Evolutionary conservation across 495 filamentous ascomycete species (phyloP), one percentile per base, ranked within the genome.

Genomic region (Daldinia concentrica): DNA sequence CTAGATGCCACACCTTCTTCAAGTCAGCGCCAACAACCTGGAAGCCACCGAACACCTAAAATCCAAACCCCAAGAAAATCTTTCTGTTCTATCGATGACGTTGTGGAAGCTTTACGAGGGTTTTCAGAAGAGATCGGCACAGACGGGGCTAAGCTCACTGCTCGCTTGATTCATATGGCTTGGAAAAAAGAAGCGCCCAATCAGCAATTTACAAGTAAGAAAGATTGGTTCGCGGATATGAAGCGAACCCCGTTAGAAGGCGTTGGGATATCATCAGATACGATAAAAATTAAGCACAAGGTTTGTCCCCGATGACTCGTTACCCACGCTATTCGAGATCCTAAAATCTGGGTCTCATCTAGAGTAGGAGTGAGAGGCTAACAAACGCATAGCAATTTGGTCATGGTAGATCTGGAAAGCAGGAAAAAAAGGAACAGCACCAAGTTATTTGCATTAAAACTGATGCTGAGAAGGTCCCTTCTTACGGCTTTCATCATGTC

Each of bases 401-500:
- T 22, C 75, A 75, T 37, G 75, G 75, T n/a, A 73, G 73, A 39
- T 69, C 70, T n/a, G 77, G 76, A n/a, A 82, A 77, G 59, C 77
- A 78, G 60, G 69, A 76, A 22, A 79, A 78, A n/a, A 75, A 77
- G 50, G 74, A 77, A 30, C 43, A 68, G 15, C 77, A 72, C 60
- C 79, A 79, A 4, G 77, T 82, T 7, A 61, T 74, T 24, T 76
- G 77, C 65, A 80, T 85, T 64, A 80, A 79, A 58, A 79, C 80
- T 6, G 73, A 81, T 57, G 77, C 72, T 48, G 79, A 80, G 12
- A 72, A 73, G 5, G 80, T 82, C 3, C 83, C 83, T 19, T 62
- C 71, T 7, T 85, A 85, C 62, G 65, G 79, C 26, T 84, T 83
- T 55, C 83, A 84, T 52, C 82, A 84, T 66, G 81, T 84, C n/a